Evolutionary conservation across 805 yeast genomes (phyloP), one percentile per base, ranked within the genome.

Genomic region (Lachancea nothofagi): DNA sequence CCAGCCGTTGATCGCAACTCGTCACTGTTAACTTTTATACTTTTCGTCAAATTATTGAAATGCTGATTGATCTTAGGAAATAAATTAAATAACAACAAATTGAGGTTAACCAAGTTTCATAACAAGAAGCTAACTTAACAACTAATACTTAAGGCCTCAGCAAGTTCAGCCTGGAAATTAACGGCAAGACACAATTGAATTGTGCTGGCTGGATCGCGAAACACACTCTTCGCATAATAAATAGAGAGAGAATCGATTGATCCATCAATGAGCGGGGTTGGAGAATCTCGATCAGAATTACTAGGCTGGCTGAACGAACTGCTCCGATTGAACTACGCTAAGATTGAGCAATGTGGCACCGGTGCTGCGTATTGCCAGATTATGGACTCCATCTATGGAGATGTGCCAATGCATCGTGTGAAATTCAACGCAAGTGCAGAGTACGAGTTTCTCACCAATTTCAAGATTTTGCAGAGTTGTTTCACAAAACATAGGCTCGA

Each of bases 311-410:
- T 93, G 49, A 90, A 90, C 55, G 69, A 74, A 30, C 72, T 84
- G 3, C 69, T 87, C 33, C 73, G 73, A 31, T 62, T 88, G 29
- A 69, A 78, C 46, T 76, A 84, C 52, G 69, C 77, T 26, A 86
- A 83, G 57, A 82, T 93, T 1, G 98, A 93, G 57, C 89, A 89
- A 61, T 81, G 96, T 57, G 99, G 99, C 13, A 77, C 83, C 2
- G 99, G 99, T 2, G 96, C 96, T 1, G 90, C 87, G 1, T 90
- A 86, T 59, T 88, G 97, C 61, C 96, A 89, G 65, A 73, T 93
- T 28, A 71, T 90, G 68, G 97, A 93, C 61, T 77, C 88, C 6
- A 78, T 93, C 14, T 84, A 71, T 52, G 79, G 82, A 7, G 96
- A 87, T 50, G 72, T 93, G 14, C 93, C 96, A 1, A 75, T 90